Evolutionary conservation across 208 protist species (phyloP).

Genomic region (Leishmania guyanensis): DNA sequence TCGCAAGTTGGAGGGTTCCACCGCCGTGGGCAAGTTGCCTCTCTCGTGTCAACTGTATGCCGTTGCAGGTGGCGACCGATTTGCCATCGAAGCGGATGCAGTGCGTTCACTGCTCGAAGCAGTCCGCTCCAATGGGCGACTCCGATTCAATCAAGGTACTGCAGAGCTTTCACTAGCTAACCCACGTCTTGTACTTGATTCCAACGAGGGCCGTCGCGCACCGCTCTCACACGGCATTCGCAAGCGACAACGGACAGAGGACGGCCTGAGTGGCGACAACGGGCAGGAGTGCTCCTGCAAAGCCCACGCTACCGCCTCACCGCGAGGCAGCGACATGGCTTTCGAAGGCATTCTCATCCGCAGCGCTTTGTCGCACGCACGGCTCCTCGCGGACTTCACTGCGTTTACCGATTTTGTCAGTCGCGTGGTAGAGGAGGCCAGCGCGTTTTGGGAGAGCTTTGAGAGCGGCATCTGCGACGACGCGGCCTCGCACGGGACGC

Average conservation of each 20-base stretch:
- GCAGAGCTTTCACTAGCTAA: slow-evolving; percentile 18
- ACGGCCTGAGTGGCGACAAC: background rate
- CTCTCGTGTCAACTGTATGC: slow-evolving; percentile 34
- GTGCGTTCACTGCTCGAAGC: background rate
- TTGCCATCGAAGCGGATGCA: slow-evolving; percentile 7
- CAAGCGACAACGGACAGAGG: slow-evolving; percentile 14
- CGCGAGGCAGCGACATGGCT: background rate
- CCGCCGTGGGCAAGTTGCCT: slow-evolving; percentile 8
- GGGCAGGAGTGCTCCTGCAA: background rate
- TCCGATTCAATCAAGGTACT: slow-evolving; percentile 14
- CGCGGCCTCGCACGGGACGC: background rate
- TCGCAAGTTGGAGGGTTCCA: background rate
- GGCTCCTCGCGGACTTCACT: slow-evolving; percentile 50
- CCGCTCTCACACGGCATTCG: background rate
- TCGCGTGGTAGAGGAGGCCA: slow-evolving; percentile 36
- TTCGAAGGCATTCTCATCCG: slow-evolving; percentile 47
- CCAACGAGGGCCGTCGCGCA: background rate
- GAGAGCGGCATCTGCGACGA: slow-evolving; percentile 18
- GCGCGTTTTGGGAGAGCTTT: slow-evolving; percentile 44
- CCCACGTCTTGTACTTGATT: background rate
- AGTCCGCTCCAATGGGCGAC: slow-evolving; percentile 4
- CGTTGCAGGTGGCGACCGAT: slow-evolving; percentile 33
- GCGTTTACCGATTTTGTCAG: slow-evolving; percentile 53
- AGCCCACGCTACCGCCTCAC: background rate
- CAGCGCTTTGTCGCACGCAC: slow-evolving; percentile 62